Conservation (phyloP, 495 filamentous ascomycete genomes). For the Penicillium simplicissimum region DNA sequence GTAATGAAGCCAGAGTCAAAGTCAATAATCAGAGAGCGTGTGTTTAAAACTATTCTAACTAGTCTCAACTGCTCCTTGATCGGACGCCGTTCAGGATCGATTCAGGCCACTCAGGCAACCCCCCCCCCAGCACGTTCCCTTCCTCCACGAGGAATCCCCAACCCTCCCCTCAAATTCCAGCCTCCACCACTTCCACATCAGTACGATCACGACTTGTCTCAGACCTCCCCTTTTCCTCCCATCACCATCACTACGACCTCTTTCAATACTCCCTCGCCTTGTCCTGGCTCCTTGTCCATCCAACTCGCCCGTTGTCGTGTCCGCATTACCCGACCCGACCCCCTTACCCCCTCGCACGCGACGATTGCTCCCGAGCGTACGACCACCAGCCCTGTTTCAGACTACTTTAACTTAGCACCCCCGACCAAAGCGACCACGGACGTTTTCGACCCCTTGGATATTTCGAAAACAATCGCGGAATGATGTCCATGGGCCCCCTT, state of each 20-base stretch:
- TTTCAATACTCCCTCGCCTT: not conserved
- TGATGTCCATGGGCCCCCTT: conserved; percentile 33
- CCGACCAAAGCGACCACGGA: not conserved
- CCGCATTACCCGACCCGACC: not conserved
- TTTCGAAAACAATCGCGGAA: conserved; percentile 29
- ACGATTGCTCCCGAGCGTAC: not conserved
- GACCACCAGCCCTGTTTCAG: conserved; percentile 1
- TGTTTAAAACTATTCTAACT: not conserved
- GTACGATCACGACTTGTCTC: not conserved
- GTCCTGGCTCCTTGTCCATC: not conserved
- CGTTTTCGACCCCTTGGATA: not conserved
- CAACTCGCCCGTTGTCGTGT: not conserved
- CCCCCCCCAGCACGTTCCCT: conserved; percentile 21
- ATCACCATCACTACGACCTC: not conserved
- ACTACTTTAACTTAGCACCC: not conserved
- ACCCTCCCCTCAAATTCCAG: conserved; percentile 27
- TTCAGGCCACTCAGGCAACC: conserved; percentile 3
- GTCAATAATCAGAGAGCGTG: not conserved
- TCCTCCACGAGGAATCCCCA: conserved; percentile 30
- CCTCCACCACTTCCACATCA: not conserved
- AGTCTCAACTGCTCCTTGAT: no score
- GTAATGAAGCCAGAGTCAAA: no score
- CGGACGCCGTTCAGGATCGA: not conserved
- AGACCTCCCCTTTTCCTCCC: not conserved
- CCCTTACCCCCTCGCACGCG: not conserved